Percentiles rank a stretch among this genome's conserved stretches.
phyloP scores from a whole-genome alignment of 805 yeast genomes.

The Saccharomycopsis fibuligera region DNA sequence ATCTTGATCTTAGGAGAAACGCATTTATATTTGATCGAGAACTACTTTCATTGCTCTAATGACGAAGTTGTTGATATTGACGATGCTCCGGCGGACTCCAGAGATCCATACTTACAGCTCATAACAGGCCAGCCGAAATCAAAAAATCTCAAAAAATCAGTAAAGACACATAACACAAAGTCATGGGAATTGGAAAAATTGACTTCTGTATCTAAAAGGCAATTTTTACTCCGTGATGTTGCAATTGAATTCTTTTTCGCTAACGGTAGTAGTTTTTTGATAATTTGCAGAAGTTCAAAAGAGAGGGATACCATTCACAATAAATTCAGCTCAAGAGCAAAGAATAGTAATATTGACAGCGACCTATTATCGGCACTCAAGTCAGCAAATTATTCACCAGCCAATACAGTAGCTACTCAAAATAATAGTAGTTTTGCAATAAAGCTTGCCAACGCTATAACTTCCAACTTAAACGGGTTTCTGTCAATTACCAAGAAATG shows the following conservation, averaged over 20 bases:
- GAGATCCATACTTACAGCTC: slow-evolving; percentile 66
- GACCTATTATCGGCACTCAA: slow-evolving; percentile 50
- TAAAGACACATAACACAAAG: slow-evolving; percentile 39
- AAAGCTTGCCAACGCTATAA: slow-evolving; percentile 41
- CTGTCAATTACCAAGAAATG: slow-evolving; percentile 60
- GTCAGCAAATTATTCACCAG: slow-evolving; percentile 27
- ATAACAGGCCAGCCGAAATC: slow-evolving; percentile 44
- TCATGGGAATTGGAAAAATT: slow-evolving; percentile 58
- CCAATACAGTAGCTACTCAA: slow-evolving; percentile 24
- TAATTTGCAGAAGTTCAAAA: slow-evolving; percentile 52
- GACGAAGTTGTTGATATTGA: slow-evolving; percentile 54
- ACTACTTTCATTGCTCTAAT: slow-evolving; percentile 51
- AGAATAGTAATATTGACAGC: slow-evolving; percentile 44
- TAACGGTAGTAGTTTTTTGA: slow-evolving; percentile 63
- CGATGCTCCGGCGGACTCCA: slow-evolving; percentile 53
- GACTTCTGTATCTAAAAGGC: slow-evolving; percentile 63
- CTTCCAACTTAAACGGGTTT: slow-evolving; percentile 30
- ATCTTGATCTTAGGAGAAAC: slow-evolving; percentile 61
- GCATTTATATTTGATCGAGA: slow-evolving; percentile 62
- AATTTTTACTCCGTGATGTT: slow-evolving; percentile 70
- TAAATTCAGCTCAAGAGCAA: slow-evolving; percentile 42
- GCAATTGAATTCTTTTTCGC: slow-evolving; percentile 73
- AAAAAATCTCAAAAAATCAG: slow-evolving; percentile 23
- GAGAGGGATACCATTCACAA: slow-evolving; percentile 53
- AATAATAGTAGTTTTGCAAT: slow-evolving; percentile 32